phyloP scores from a whole-genome alignment of 2,329 filamentous ascomycete genomes.

The Macrophomina pseudophaseolina region DNA sequence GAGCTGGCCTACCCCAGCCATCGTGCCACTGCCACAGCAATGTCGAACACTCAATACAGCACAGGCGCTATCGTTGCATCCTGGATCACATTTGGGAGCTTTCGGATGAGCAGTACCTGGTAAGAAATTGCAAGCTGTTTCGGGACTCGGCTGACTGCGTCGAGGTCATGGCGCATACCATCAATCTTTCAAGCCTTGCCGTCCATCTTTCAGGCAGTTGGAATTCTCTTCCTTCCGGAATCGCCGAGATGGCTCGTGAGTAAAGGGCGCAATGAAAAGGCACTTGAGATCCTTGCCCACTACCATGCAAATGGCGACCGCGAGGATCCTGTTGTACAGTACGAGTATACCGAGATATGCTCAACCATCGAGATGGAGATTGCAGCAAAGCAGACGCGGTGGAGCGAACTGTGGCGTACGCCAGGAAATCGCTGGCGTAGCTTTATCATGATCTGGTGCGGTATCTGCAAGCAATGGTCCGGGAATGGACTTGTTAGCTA shows the following conservation, averaged over 20 bases:
- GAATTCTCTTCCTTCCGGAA: slow-evolving; percentile 61
- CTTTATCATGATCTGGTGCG: slow-evolving; percentile 58
- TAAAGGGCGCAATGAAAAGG: slow-evolving; percentile 68
- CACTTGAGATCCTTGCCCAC: slow-evolving; percentile 64
- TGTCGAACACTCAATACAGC: slow-evolving; percentile 22
- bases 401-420: slow-evolving; percentile 19
- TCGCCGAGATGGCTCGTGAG: slow-evolving; percentile 69
- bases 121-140: not conserved
- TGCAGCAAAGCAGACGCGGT: slow-evolving; percentile 20
- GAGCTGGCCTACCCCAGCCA: slow-evolving; percentile 23
- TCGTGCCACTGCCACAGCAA: slow-evolving; percentile 17
- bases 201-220: slow-evolving; percentile 31
- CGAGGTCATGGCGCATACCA: slow-evolving; percentile 33
- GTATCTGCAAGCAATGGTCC: slow-evolving; percentile 64
- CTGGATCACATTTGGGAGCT: slow-evolving; percentile 54
- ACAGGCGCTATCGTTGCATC: slow-evolving; percentile 50
- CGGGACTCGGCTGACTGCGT: not conserved
- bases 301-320: slow-evolving; percentile 68
- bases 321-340: slow-evolving; percentile 66
- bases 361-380: slow-evolving; percentile 66
- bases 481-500: slow-evolving; percentile 58
- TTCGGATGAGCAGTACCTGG: slow-evolving; percentile 48
- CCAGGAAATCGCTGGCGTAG: slow-evolving; percentile 60
- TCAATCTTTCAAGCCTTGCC: slow-evolving; percentile 52
- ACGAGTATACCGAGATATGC: slow-evolving; percentile 70